These are phyloP conservation scores for Berberis vulgaris DNA, from an alignment of 164 flowering plant genomes.

Conservation along the genomic window DNA sequence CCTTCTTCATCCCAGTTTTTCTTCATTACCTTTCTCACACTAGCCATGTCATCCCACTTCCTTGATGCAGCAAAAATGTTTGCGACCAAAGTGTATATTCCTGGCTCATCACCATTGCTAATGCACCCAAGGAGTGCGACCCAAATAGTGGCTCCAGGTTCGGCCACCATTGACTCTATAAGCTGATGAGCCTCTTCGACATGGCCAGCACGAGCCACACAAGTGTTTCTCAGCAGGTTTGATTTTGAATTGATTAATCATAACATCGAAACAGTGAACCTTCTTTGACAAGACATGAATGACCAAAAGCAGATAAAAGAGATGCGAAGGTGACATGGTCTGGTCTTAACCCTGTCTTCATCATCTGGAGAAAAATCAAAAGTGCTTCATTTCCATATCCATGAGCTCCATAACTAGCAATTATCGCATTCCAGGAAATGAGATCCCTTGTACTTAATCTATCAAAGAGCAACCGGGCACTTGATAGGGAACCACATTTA, in stretches of 20 bases:
- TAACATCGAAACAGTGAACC: constrained; percentile 22
- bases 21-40: constrained; percentile 23
- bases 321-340: constrained; percentile 26
- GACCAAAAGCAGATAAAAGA: constrained; percentile 26
- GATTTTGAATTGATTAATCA: constrained; percentile 16
- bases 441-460: constrained; percentile 12
- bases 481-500: constrained; percentile 22
- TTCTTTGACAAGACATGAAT: constrained; percentile 26
- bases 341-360: constrained; percentile 7
- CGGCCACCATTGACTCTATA: constrained; percentile 12
- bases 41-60: constrained; percentile 24
- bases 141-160: constrained; percentile 22
- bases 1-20: constrained; percentile 16
- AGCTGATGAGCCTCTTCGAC: constrained; percentile 18
- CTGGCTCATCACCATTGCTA: constrained; percentile 22
- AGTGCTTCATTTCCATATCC: constrained; percentile 23
- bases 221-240: constrained; percentile 23
- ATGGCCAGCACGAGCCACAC: constrained; percentile 24
- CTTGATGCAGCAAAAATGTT: constrained; percentile 19
- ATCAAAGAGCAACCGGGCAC: constrained; percentile 20
- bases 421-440: constrained; percentile 27
- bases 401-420: constrained; percentile 25
- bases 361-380: constrained; percentile 19
- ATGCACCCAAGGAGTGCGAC: constrained; percentile 24
- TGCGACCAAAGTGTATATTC: constrained; percentile 26